Evolutionary conservation across 2,329 filamentous ascomycete species (phyloP).

Genomic region (Ceratocystis variospora): DNA sequence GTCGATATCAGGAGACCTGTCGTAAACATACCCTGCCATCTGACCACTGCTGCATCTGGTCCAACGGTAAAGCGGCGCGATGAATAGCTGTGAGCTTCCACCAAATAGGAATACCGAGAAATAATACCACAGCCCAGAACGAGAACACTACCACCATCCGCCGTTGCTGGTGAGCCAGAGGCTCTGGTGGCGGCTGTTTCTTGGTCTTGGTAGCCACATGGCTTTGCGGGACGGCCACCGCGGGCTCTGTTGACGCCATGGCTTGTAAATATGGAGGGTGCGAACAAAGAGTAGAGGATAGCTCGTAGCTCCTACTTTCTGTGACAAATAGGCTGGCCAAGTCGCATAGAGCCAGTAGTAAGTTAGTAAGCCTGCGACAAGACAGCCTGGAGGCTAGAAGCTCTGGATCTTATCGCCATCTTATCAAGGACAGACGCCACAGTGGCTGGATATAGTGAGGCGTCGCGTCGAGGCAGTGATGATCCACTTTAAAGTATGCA

Average conservation of each 20-base stretch:
- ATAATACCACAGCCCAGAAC: conserved; percentile 78
- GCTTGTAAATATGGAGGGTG: not conserved
- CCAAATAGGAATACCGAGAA: conserved; percentile 85
- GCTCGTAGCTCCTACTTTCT: not conserved
- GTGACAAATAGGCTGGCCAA: not conserved
- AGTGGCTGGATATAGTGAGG: not conserved
- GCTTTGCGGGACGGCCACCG: not conserved
- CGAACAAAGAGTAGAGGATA: not conserved
- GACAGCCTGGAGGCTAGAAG: not conserved
- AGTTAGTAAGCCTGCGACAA: not conserved
- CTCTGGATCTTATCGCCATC: not conserved
- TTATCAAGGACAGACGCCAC: not conserved
- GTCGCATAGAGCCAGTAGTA: not conserved
- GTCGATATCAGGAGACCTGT: not conserved
- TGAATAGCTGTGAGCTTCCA: conserved; percentile 90
- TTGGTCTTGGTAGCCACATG: not conserved
- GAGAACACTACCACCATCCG: conserved; percentile 66
- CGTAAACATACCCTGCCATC: conserved; percentile 57
- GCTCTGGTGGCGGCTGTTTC: conserved; percentile 59
- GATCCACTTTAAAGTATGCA: not conserved
- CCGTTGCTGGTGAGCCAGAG: conserved; percentile 50
- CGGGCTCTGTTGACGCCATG: conserved; percentile 3
- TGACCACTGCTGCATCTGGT: conserved; percentile 82
- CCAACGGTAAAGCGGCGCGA: conserved; percentile 66
- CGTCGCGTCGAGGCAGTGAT: not conserved